A percentile compares a stretch with the other conserved stretches of the same genome.
Conservation (phyloP, 1,284 basidiomycete genomes). For the Caloboletus firmus region DNA sequence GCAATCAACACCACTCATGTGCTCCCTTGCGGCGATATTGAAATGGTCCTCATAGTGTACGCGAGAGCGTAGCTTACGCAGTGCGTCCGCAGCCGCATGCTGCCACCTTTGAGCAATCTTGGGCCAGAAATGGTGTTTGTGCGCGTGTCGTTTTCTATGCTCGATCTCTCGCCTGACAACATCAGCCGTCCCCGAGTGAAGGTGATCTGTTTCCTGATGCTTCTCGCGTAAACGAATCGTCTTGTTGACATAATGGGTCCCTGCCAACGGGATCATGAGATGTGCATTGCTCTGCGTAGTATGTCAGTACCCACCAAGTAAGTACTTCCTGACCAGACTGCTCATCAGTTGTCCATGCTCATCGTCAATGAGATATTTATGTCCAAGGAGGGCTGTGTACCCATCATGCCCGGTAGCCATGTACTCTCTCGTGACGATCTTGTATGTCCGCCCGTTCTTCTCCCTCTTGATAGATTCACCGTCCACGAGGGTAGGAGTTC, state of each 20-base stretch:
- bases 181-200: slow-evolving; percentile 44
- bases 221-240: slow-evolving; percentile 46
- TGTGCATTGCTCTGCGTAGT: background rate
- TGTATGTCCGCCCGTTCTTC: slow-evolving; percentile 63
- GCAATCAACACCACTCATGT: slow-evolving; percentile 77
- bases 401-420: slow-evolving; percentile 83
- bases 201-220: slow-evolving; percentile 22
- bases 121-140: slow-evolving; percentile 15
- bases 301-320: slow-evolving; percentile 61
- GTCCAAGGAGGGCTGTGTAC: slow-evolving; percentile 67
- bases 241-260: slow-evolving; percentile 66
- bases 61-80: slow-evolving; percentile 50
- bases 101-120: slow-evolving; percentile 49
- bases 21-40: slow-evolving; percentile 61
- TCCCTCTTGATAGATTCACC: slow-evolving; percentile 57
- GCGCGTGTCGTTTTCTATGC: slow-evolving; percentile 19
- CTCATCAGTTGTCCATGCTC: slow-evolving; percentile 85
- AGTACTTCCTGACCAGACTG: slow-evolving; percentile 79
- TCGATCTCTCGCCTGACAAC: slow-evolving; percentile 47
- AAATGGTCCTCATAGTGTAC: slow-evolving; percentile 62
- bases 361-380: slow-evolving; percentile 76
- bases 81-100: slow-evolving; percentile 43
- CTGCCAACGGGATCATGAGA: slow-evolving; percentile 36
- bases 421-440: slow-evolving; percentile 76
- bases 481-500: slow-evolving; percentile 43